Evolutionary conservation across 75 land plant species (phyloP).

Genomic region (Azolla pinnata): DNA sequence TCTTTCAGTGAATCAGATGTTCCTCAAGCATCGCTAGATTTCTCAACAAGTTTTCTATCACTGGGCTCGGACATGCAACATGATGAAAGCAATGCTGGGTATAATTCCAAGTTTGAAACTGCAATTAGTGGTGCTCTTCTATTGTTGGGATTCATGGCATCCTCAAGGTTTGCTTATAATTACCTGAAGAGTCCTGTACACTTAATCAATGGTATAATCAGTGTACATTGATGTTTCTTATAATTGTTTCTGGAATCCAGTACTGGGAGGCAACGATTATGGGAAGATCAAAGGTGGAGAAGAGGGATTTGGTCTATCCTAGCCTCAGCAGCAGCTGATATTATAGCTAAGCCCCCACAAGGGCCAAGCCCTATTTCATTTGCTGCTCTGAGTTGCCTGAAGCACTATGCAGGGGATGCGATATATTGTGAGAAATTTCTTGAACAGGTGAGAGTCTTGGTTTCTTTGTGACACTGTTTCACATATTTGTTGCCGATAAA

Average conservation of each 20-base stretch:
- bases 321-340: conserved; percentile 37
- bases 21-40: conserved; percentile 21
- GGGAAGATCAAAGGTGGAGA: conserved; percentile 33
- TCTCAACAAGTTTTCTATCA: conserved; percentile 30
- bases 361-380: conserved; percentile 42
- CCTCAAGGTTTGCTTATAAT: conserved; percentile 28
- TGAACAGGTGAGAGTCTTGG: conserved; percentile 19
- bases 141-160: conserved; percentile 24
- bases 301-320: conserved; percentile 46
- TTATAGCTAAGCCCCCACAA: conserved; percentile 21
- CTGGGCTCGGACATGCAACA: conserved; percentile 27
- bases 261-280: conserved; percentile 26
- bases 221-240: too few species aligned
- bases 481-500: too few species aligned
- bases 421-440: conserved; percentile 18
- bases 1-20: conserved; percentile 21
- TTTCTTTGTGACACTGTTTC: too few species aligned
- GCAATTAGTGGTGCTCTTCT: too few species aligned
- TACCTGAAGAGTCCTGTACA: too few species aligned
- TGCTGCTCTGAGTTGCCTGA: conserved; percentile 41
- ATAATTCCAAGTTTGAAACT: too few species aligned
- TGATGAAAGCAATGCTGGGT: too few species aligned
- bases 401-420: conserved; percentile 28
- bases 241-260: conserved; percentile 12
- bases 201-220: too few species aligned